Evolutionary conservation across 2,329 filamentous ascomycete species (phyloP).

Genomic region (Beauveria caledonica): DNA sequence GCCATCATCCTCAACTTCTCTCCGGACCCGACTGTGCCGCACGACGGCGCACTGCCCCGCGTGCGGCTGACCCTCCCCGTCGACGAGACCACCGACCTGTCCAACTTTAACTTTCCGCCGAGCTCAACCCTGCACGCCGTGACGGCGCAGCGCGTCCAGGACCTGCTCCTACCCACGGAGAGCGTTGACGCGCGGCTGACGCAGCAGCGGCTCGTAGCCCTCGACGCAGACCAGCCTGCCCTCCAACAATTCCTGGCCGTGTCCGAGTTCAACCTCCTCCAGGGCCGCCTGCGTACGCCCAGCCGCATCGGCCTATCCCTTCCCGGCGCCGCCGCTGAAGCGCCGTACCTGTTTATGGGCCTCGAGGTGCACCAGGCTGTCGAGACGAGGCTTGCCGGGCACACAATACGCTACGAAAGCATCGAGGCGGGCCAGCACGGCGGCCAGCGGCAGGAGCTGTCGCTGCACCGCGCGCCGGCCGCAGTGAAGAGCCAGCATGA

Average conservation of each 20-base stretch:
- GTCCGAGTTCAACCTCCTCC: constrained; percentile 38
- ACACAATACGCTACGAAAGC: constrained; percentile 42
- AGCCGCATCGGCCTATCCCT: constrained; percentile 22
- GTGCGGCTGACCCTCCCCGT: constrained; percentile 26
- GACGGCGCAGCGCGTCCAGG: constrained; percentile 23
- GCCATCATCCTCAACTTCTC: constrained; percentile 40
- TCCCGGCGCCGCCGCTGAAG: constrained; percentile 16
- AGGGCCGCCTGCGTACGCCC: constrained; percentile 34
- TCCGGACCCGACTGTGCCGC: constrained; percentile 21
- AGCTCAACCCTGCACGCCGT: constrained; percentile 26
- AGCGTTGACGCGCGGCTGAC: constrained; percentile 41
- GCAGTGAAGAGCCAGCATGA: neutral
- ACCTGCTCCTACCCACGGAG: constrained; percentile 38
- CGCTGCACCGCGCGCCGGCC: constrained; percentile 26
- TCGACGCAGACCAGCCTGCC: constrained; percentile 29
- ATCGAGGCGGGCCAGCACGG: constrained; percentile 44
- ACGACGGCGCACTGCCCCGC: constrained; percentile 14
- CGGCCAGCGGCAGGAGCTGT: constrained; percentile 43
- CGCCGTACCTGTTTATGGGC: constrained; percentile 37
- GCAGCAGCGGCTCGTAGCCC: constrained; percentile 27
- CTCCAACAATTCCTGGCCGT: constrained; percentile 35
- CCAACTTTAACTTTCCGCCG: constrained; percentile 20
- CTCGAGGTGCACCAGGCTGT: constrained; percentile 43
- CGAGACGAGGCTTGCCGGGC: constrained; percentile 33
- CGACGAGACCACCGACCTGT: constrained; percentile 19